phyloP scores from a whole-genome alignment of 192 early-diverging fungal genomes.

The Coemansia sp. region DNA sequence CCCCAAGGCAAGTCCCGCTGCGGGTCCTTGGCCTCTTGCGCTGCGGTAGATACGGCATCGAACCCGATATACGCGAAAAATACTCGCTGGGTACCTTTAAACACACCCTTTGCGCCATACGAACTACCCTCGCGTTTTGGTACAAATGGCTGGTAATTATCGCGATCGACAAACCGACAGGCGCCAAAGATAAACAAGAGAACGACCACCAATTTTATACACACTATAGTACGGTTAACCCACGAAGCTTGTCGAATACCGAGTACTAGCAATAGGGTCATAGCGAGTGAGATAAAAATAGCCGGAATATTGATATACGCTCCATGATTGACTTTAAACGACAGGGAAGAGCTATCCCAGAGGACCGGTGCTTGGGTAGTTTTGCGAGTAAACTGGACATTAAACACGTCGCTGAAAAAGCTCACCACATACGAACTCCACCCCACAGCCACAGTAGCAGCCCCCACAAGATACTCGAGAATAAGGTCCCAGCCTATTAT shows the following conservation, averaged over 20 bases:
- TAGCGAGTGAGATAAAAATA: conserved; percentile 62
- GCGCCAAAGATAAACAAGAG: conserved; percentile 81
- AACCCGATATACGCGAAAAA: conserved; percentile 89
- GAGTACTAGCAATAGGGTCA: conserved; percentile 67
- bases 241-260: conserved; percentile 76
- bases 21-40: conserved; percentile 81
- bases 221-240: conserved; percentile 73
- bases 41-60: conserved; percentile 84
- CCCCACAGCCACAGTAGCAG: conserved; percentile 79
- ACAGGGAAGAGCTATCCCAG: conserved; percentile 60
- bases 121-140: conserved; percentile 62
- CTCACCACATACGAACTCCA: conserved; percentile 82
- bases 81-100: conserved; percentile 73
- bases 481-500: conserved; percentile 92
- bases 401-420: conserved; percentile 69
- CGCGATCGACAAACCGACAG: conserved; percentile 65
- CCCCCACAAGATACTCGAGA: conserved; percentile 85
- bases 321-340: conserved; percentile 48
- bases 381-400: conserved; percentile 46
- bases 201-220: conserved; percentile 72
- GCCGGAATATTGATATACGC: conserved; percentile 78
- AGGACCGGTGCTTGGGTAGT: conserved; percentile 74
- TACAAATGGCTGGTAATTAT: conserved; percentile 81
- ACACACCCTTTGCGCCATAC: conserved; percentile 72
- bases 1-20: conserved; percentile 83